These are phyloP conservation scores for Phytophthora megakarya DNA, from an alignment of 352 stramenopile genomes.

Conservation along the genomic window DNA sequence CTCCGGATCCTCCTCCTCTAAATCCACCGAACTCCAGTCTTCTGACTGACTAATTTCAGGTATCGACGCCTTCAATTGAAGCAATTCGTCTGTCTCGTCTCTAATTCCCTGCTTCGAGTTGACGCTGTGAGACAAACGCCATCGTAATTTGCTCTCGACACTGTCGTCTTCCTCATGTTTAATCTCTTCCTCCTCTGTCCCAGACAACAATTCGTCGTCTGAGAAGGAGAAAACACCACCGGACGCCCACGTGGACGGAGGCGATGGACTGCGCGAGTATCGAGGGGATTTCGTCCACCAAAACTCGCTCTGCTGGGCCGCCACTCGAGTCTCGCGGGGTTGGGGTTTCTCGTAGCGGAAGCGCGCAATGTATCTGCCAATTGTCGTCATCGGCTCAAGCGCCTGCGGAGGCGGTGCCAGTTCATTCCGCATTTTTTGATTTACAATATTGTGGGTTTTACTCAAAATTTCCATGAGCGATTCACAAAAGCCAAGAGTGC, in stretches of 20 bases:
- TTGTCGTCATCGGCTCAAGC: conserved; percentile 53
- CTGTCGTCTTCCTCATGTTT: conserved; percentile 11
- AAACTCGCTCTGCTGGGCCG: conserved; percentile 42
- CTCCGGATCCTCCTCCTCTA: conserved; percentile 37
- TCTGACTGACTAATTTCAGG: conserved; percentile 3
- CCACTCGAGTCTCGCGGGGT: conserved; percentile 47
- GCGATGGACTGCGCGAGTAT: conserved; percentile 26
- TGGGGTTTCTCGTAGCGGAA: conserved; percentile 63
- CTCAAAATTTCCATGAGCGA: too few relatives aligned
- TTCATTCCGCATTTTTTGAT: too few relatives aligned
- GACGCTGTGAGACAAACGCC: conserved; percentile 17
- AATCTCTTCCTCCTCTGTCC: not conserved
- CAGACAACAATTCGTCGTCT: conserved; percentile 16
- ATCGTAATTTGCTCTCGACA: conserved; percentile 34
- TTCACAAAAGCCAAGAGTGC: too few relatives aligned
- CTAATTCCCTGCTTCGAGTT: not conserved
- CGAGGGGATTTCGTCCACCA: conserved; percentile 62
- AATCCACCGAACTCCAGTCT: conserved; percentile 19
- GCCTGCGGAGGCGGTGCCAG: conserved; percentile 9
- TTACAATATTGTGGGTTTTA: too few relatives aligned
- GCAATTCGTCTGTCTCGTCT: not conserved
- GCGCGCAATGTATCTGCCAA: conserved; percentile 72
- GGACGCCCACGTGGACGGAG: conserved; percentile 32
- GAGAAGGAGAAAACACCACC: conserved; percentile 27
- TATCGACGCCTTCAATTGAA: not conserved